Conservation (phyloP, 352 stramenopile species). For the Globisporangium cederbergense region DNA sequence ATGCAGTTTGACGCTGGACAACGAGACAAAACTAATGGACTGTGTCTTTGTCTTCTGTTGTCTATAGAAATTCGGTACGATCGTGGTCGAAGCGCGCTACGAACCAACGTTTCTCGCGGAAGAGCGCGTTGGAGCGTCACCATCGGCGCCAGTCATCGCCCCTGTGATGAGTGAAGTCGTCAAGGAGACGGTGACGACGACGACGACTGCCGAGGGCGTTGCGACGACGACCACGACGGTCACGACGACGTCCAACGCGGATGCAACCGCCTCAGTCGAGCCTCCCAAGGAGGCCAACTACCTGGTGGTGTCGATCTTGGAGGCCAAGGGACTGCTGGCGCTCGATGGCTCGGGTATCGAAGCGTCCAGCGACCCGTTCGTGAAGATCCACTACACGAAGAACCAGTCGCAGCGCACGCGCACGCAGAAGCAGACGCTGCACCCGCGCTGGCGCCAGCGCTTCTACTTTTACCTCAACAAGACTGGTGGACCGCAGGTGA, state of each 20-base stretch:
- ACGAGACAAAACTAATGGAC: background rate
- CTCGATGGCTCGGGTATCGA: constrained; percentile 52
- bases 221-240: constrained; percentile 13
- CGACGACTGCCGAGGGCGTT: constrained; percentile 10
- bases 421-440: constrained; percentile 58
- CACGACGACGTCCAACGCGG: constrained; percentile 10
- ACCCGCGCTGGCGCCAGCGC: constrained; percentile 60
- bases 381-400: constrained; percentile 50
- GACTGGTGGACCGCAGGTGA: constrained; percentile 30
- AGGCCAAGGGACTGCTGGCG: constrained; percentile 48
- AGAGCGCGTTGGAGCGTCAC: constrained; percentile 5
- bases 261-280: background rate
- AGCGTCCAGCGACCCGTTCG: constrained; percentile 66
- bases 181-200: constrained; percentile 14
- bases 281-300: constrained; percentile 37
- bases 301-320: constrained; percentile 64
- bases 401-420: constrained; percentile 61
- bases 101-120: constrained; percentile 36
- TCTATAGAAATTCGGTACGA: constrained; percentile 12
- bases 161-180: constrained; percentile 8
- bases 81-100: constrained; percentile 36
- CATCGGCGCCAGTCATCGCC: background rate
- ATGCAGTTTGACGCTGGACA: background rate
- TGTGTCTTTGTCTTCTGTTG: background rate
- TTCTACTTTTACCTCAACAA: constrained; percentile 63